Conservation (phyloP, 108 stramenopile genomes). For the Aureococcus anophagefferens region DNA sequence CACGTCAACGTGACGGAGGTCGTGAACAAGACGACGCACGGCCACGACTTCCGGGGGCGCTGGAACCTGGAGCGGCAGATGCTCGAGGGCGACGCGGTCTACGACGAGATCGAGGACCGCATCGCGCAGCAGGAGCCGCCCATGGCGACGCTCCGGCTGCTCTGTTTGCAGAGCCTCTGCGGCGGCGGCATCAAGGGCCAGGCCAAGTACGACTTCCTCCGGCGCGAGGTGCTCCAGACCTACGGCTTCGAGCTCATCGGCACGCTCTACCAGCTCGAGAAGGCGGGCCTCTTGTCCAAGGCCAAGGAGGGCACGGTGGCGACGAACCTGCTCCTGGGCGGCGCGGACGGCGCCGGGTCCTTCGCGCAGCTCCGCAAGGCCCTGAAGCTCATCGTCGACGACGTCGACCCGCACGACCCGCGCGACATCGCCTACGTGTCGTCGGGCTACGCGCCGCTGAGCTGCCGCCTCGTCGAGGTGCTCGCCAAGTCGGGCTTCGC, state of each 20-base stretch:
- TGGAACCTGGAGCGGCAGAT: slow-evolving; percentile 90
- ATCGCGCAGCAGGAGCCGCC: slow-evolving; percentile 50
- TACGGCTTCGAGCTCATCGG: slow-evolving; percentile 81
- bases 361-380: slow-evolving; percentile 61
- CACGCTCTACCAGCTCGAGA: slow-evolving; percentile 70
- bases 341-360: not conserved
- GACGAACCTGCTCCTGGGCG: slow-evolving; percentile 51
- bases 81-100: slow-evolving; percentile 65
- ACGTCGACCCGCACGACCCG: slow-evolving; percentile 70
- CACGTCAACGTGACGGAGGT: slow-evolving; percentile 90
- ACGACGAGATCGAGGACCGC: slow-evolving; percentile 30
- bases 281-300: slow-evolving; percentile 56
- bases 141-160: slow-evolving; percentile 53
- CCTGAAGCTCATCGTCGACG: slow-evolving; percentile 74
- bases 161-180: slow-evolving; percentile 80
- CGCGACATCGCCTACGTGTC: slow-evolving; percentile 71
- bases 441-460: not conserved
- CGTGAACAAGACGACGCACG: slow-evolving; percentile 69
- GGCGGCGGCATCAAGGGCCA: slow-evolving; percentile 73
- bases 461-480: not conserved
- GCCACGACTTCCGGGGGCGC: slow-evolving; percentile 64
- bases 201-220: slow-evolving; percentile 66
- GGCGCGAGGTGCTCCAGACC: slow-evolving; percentile 70
- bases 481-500: not conserved
- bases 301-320: slow-evolving; percentile 54